These are phyloP conservation scores for Metarhizium guizhouense DNA, from an alignment of 2,329 filamentous ascomycete species.

Conservation along the genomic window DNA sequence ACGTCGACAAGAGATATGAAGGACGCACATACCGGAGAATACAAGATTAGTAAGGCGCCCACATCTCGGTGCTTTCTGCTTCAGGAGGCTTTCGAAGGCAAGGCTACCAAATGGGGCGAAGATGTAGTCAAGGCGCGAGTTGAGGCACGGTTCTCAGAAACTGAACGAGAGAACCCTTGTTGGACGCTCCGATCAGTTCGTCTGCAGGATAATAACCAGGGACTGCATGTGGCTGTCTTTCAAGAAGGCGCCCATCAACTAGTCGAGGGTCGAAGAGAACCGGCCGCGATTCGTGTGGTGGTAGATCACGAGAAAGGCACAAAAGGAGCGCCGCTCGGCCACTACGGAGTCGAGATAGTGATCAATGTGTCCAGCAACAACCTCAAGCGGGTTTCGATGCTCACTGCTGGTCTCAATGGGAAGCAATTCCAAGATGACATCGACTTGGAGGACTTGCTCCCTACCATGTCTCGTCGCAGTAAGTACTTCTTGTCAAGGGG, in stretches of 20 bases:
- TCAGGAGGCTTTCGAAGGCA: slow-evolving; percentile 68
- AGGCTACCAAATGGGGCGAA: slow-evolving; percentile 67
- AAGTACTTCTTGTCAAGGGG: slow-evolving; percentile 23
- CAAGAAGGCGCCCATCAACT: slow-evolving; percentile 58
- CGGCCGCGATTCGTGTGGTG: slow-evolving; percentile 63
- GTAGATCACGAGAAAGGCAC: slow-evolving; percentile 61
- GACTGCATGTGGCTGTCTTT: slow-evolving; percentile 59
- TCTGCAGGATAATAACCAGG: slow-evolving; percentile 51
- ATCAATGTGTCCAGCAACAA: slow-evolving; percentile 52
- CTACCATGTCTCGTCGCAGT: slow-evolving; percentile 67
- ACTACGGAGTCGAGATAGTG: slow-evolving; percentile 63
- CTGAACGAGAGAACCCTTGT: slow-evolving; percentile 69
- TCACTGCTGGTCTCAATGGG: slow-evolving; percentile 56
- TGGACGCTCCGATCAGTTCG: slow-evolving; percentile 72
- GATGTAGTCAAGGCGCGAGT: slow-evolving; percentile 81
- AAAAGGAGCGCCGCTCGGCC: slow-evolving; percentile 55
- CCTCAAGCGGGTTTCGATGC: slow-evolving; percentile 38
- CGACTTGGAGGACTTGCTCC: slow-evolving; percentile 61
- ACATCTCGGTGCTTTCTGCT: slow-evolving; percentile 63
- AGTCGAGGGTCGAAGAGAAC: slow-evolving; percentile 55
- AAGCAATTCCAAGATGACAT: slow-evolving; percentile 67
- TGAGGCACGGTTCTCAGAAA: slow-evolving; percentile 74
- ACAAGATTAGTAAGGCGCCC: slow-evolving; percentile 33
- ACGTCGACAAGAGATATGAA: slow-evolving; percentile 54
- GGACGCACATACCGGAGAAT: slow-evolving; percentile 38